Conservation (phyloP, 2,329 filamentous ascomycete genomes). For the Aspergillus sp. region DNA sequence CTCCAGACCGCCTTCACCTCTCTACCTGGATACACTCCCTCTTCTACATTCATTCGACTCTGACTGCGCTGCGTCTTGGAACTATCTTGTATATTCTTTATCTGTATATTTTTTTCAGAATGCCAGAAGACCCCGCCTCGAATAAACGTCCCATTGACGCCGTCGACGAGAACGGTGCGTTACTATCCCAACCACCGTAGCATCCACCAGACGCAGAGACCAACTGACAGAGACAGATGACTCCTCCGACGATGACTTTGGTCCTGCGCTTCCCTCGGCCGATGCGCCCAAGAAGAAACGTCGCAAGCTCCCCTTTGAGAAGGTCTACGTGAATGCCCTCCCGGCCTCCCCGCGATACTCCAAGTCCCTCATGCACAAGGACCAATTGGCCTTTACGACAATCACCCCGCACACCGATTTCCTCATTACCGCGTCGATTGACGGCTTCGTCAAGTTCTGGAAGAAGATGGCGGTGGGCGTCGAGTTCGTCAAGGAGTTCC, state of each 20-base stretch:
- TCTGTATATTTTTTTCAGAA: background rate
- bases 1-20: slow-evolving; percentile 17
- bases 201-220: background rate
- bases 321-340: slow-evolving; percentile 87
- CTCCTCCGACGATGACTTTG: slow-evolving; percentile 82
- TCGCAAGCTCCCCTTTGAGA: slow-evolving; percentile 87
- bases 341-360: slow-evolving; percentile 80
- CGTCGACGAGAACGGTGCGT: slow-evolving; percentile 43
- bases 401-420: slow-evolving; percentile 92
- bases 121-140: slow-evolving; percentile 18
- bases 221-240: slow-evolving; percentile 12
- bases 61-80: background rate
- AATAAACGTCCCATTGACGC: slow-evolving; percentile 59
- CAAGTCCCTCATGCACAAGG: slow-evolving; percentile 97
- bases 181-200: background rate
- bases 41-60: background rate
- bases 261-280: slow-evolving; percentile 80
- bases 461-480: slow-evolving; percentile 89
- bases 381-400: slow-evolving; percentile 82
- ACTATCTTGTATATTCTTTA: background rate
- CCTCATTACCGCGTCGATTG: slow-evolving; percentile 85
- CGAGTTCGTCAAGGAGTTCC: slow-evolving; percentile 98
- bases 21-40: slow-evolving; percentile 3
- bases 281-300: slow-evolving; percentile 85
- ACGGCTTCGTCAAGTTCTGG: slow-evolving; percentile 99